phyloP scores from a whole-genome alignment of 2,329 filamentous ascomycete species.

The Cryphonectria parasitica region DNA sequence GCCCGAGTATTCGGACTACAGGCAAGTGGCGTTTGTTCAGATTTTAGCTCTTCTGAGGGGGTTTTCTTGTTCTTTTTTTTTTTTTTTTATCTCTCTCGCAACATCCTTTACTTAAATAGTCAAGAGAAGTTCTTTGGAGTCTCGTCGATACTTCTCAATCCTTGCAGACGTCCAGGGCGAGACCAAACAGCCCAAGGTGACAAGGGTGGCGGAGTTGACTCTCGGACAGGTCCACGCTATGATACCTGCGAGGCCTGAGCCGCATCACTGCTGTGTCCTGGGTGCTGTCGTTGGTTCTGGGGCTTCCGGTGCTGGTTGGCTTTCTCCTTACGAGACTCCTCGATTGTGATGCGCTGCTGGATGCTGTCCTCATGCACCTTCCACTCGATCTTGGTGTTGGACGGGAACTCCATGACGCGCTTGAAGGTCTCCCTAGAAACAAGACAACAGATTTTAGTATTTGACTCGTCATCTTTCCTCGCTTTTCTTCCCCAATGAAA shows the following conservation, averaged over 20 bases:
- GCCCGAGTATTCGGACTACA: background rate
- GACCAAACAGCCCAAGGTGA: background rate
- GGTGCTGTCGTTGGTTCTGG: constrained; percentile 37
- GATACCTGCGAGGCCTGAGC: constrained; percentile 16
- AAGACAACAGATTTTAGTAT: background rate
- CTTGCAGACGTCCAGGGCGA: background rate
- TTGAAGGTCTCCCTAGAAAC: constrained; percentile 84
- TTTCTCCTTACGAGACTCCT: constrained; percentile 90
- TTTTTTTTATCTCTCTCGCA: background rate
- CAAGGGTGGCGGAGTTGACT: background rate
- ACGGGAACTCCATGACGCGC: constrained; percentile 80
- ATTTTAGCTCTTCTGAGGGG: background rate
- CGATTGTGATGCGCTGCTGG: constrained; percentile 85
- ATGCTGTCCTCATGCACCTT: constrained; percentile 97
- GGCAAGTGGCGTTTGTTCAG: background rate
- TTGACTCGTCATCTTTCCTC: background rate
- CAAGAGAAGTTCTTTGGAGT: background rate
- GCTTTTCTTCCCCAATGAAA: too few relatives aligned
- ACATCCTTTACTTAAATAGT: background rate
- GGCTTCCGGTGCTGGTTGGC: constrained; percentile 51
- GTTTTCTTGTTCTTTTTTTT: too few relatives aligned
- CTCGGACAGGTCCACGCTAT: constrained; percentile 17
- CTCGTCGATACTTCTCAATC: background rate
- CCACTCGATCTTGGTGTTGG: constrained; percentile 90
- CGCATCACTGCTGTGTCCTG: constrained; percentile 24